Percentiles rank a stretch among this genome's conserved stretches.
These are phyloP conservation scores for Astrothelium macrocarpum DNA, from an alignment of 495 filamentous ascomycete species.

Conservation along the genomic window DNA sequence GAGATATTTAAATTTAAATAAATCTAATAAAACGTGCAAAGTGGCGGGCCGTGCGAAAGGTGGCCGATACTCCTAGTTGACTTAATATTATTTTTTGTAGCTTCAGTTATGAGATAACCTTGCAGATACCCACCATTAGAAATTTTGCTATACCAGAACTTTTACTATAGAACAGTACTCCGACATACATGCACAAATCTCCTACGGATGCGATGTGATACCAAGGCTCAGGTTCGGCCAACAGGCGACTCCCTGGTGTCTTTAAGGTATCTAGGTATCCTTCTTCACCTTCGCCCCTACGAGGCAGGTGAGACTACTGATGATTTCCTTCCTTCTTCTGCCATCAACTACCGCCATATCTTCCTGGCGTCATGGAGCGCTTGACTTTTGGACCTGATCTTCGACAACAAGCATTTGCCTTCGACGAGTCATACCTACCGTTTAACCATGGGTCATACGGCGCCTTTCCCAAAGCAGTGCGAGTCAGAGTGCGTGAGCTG, in stretches of 20 bases:
- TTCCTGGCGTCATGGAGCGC: not conserved
- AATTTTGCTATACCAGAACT: no score
- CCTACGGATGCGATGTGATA: not conserved
- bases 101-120: no score
- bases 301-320: not conserved
- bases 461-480: slow-evolving; percentile 54
- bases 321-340: not conserved
- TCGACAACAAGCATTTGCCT: not conserved
- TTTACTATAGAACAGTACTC: not conserved
- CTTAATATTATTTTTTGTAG: no score
- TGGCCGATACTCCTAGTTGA: no score
- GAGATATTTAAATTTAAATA: no score
- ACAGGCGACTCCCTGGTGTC: not conserved
- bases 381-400: not conserved
- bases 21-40: no score
- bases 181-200: not conserved
- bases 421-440: not conserved
- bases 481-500: slow-evolving; percentile 43
- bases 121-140: no score
- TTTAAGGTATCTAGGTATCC: not conserved
- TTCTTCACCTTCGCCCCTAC: not conserved
- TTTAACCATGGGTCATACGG: slow-evolving; percentile 57
- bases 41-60: no score
- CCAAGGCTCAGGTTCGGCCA: not conserved
- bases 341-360: not conserved